phyloP scores from a whole-genome alignment of 305 asterid genomes.

The Solanum hybrid region DNA sequence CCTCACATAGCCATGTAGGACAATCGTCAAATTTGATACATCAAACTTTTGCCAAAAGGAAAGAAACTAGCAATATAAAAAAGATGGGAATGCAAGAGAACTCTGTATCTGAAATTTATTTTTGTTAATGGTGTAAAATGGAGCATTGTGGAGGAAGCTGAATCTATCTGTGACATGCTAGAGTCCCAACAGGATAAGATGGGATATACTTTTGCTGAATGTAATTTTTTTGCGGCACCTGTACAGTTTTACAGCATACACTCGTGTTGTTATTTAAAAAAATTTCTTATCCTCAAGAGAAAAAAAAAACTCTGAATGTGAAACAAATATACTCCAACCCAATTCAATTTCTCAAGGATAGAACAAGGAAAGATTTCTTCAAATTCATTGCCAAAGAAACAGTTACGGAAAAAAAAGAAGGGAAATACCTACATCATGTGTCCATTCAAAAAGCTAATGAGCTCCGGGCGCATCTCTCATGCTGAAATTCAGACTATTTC shows the following conservation, averaged over 20 bases:
- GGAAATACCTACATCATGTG: not conserved
- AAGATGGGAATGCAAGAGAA: not conserved
- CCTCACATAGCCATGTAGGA: not conserved
- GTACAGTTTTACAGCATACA: not conserved
- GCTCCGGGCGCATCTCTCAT: conserved; percentile 91
- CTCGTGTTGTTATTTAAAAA: not conserved
- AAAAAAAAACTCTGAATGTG: not conserved
- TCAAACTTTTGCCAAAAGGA: not conserved
- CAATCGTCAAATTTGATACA: not conserved
- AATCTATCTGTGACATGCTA: not conserved
- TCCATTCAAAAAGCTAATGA: conserved; percentile 23
- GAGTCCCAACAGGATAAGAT: not conserved
- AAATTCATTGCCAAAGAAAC: not conserved
- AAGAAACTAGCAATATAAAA: not conserved
- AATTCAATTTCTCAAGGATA: not conserved
- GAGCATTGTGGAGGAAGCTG: not conserved
- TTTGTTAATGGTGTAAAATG: not conserved
- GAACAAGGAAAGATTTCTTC: not conserved
- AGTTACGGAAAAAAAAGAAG: not conserved
- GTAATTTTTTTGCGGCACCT: not conserved
- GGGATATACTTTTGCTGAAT: not conserved
- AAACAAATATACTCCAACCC: not conserved
- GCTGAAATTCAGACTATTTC: conserved; percentile 88
- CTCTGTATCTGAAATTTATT: not conserved
- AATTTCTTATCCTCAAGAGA: not conserved